Percentiles rank a stretch among this genome's conserved stretches.
phyloP scores from a whole-genome alignment of 148 eudicot genomes.

The Rhododendron vialii region DNA sequence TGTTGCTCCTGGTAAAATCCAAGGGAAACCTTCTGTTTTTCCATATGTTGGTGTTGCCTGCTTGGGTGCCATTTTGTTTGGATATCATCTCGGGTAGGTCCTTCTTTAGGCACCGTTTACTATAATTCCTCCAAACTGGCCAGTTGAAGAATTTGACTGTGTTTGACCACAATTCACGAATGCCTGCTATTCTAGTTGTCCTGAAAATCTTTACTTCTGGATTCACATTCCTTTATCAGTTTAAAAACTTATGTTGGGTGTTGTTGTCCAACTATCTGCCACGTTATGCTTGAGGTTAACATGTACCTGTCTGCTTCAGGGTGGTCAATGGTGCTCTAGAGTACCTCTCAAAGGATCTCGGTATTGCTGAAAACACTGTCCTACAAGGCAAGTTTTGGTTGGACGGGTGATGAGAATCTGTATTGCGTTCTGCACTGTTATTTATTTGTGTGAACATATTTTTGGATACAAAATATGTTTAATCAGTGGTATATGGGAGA shows the following conservation, averaged over 20 bases:
- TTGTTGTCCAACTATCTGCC: not conserved
- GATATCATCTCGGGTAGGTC: slow-evolving; percentile 96
- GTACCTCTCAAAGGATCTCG: slow-evolving; percentile 85
- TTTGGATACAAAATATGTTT: not conserved
- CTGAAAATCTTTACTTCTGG: not conserved
- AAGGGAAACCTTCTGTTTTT: slow-evolving; percentile 77
- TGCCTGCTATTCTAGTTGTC: not conserved
- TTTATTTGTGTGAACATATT: not conserved
- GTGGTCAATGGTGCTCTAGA: slow-evolving; percentile 97
- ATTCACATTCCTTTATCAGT: not conserved
- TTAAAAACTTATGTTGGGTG: not conserved
- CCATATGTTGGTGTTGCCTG: slow-evolving; percentile 98
- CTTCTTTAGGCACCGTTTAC: not conserved
- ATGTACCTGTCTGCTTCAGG: slow-evolving; percentile 40
- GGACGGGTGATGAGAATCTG: slow-evolving; percentile 1
- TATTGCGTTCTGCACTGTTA: not conserved
- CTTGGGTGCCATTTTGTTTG: slow-evolving; percentile 95
- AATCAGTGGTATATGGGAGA: not conserved
- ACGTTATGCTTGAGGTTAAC: not conserved
- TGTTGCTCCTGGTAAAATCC: slow-evolving; percentile 42
- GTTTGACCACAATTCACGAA: not conserved
- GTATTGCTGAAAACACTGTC: slow-evolving; percentile 77
- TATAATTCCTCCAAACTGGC: not conserved
- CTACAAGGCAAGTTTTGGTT: slow-evolving; percentile 68
- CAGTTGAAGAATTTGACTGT: not conserved